Evolutionary conservation across 805 yeast genomes (phyloP).

Genomic region (Gaillardinia entomophila): DNA sequence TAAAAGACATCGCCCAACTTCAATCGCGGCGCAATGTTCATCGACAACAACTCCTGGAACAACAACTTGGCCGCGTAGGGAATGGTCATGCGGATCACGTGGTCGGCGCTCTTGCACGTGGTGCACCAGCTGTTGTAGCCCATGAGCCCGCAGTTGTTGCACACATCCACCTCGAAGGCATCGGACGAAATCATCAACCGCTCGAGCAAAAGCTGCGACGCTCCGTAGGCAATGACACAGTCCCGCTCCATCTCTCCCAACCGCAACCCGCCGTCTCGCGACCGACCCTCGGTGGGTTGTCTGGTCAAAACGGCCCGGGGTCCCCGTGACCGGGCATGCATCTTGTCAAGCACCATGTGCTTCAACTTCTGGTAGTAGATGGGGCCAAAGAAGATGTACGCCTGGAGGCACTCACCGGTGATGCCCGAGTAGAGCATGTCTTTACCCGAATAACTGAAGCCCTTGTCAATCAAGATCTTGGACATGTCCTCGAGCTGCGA

Average conservation of each 20-base stretch:
- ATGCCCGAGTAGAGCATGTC: constrained; percentile 97
- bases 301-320: constrained; percentile 97
- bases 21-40: constrained; percentile 97
- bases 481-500: constrained; percentile 96
- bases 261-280: constrained; percentile 98
- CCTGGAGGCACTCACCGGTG: constrained; percentile 95
- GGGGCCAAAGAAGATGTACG: constrained; percentile 97
- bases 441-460: constrained; percentile 92
- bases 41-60: constrained; percentile 95
- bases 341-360: constrained; percentile 98
- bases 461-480: constrained; percentile 78
- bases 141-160: constrained; percentile 92
- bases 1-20: constrained; percentile 81
- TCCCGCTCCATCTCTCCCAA: constrained; percentile 99
- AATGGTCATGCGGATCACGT: constrained; percentile 87
- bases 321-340: constrained; percentile 99
- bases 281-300: constrained; percentile 98
- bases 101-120: constrained; percentile 85
- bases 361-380: constrained; percentile 96
- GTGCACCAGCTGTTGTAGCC: constrained; percentile 98
- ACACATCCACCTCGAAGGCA: constrained; percentile 95
- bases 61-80: constrained; percentile 98
- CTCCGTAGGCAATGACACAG: constrained; percentile 99
- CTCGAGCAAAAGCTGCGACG: constrained; percentile 88
- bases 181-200: constrained; percentile 95